Evolutionary conservation across 768 basidiomycete species (phyloP), one percentile per base, ranked within the genome.

Genomic region (Termitomyces sp.): DNA sequence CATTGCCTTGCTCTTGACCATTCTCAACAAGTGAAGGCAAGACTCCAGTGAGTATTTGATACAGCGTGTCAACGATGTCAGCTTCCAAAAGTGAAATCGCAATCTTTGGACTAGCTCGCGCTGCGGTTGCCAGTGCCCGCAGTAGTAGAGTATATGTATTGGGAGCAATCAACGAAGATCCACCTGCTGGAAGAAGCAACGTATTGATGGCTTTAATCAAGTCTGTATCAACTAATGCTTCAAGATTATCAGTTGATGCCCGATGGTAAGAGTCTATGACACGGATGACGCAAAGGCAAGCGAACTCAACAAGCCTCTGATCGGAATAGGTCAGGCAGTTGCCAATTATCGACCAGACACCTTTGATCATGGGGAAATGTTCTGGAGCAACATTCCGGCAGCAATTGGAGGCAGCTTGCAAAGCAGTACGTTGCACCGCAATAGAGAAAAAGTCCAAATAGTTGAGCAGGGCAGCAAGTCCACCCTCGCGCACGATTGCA

Each of bases 391-490:
- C 84, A 69, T 93, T 93, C 50, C 94, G 86, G 73, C 97, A 98
- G 66, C 97, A 98, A 65, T 98, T 98, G 35, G 96, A 88, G 2
- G 95, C 95, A 18, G 97, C 95, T 65, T 97, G 94, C 26, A 99
- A 76, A 24, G 97, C 97, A 0, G 94, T 98, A 51, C 97, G 84
- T 70, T 99, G 97, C 13, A 98, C 95, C 32, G 94, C 92, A 65
- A 95, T 98, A 16, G 93, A 94, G 75, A 98, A 98, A 76, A 99
- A 99, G 74, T 98, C 96, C 65, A 99, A 86, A 72, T 92, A 98
- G 69, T 92, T 94, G 65, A 98, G 84, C 40, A 98, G 77, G 28
- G 96, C 95, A 10, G 90, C 85, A 20, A 99, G 79, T 28, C 97
- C 97, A 52, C 94, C 94, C 74, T 98, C 97, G 55, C 94, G 87